Evolutionary conservation across 192 early-diverging fungal species (phyloP), one percentile per base, ranked within the genome.

Genomic region (Backusella australiensis): DNA sequence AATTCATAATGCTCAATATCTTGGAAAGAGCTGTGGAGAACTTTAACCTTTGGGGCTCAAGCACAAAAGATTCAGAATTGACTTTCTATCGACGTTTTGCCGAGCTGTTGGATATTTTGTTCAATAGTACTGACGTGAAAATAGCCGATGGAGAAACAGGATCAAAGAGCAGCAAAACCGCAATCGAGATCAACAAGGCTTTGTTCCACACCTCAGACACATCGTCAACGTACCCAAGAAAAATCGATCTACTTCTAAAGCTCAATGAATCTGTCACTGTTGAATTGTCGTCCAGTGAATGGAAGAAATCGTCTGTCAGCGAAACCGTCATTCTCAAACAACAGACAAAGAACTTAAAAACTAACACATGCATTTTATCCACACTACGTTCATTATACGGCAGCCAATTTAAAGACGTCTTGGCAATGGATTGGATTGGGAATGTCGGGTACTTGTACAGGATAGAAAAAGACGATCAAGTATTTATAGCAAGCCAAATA

Each of bases 401-500:
- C 26, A 67, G 32, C 65, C 65, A 67, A 34, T 67, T 67, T 67
- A 67, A 67, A 34, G 32, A 11, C 65, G 32, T 67, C 26, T 34
- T 67, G 26, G 65, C 65, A 67, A 67, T 67, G 32, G 65, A 67
- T 67, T 67, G 65, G 65, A 67, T 67, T 34, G 65, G 65, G 2
- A 67, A 67, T 67, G 32, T 67, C 32, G 65, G 65, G 32, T 67
- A 67, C 32, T 67, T 34, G 65, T 67, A 67, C 34, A 67, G 32
- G 65, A 67, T 67, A 67, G 32, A 32, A 32, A 67, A 67, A 67
- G 15, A 4, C 26, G 65, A 67, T 34, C 26, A 67, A 67, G 65
- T 67, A 67, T 67, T 67, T 67, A 34, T 67, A 34, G 65, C 65
- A 67, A 67, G 32, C 17, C 65, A 67, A 67, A 67, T 67, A 67